phyloP scores from a whole-genome alignment of 345 rosid genomes.

The Psidium guajava region DNA sequence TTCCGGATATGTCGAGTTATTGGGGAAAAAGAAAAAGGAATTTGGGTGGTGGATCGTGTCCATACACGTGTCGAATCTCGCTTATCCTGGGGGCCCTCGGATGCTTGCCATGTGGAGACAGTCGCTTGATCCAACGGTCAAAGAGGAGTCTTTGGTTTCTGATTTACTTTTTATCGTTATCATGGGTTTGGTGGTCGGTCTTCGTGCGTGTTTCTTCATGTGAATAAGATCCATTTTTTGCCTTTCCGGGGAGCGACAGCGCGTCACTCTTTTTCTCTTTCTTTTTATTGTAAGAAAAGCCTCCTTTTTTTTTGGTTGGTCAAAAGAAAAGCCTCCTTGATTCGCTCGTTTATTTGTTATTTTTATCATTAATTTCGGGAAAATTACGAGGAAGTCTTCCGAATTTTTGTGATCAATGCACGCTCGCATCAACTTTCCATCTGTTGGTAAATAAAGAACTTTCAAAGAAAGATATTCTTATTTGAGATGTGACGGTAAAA shows the following conservation, averaged over 20 bases:
- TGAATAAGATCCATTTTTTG: background rate
- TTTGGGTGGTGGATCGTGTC: background rate
- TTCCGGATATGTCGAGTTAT: background rate
- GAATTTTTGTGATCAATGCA: background rate
- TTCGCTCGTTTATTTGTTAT: background rate
- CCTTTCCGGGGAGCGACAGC: background rate
- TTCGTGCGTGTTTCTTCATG: background rate
- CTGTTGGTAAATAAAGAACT: background rate
- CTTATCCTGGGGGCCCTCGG: background rate
- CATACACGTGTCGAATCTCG: background rate
- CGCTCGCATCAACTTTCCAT: background rate
- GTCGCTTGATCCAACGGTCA: background rate
- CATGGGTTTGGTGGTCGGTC: background rate
- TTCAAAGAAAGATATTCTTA: fast-evolving
- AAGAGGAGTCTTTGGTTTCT: background rate
- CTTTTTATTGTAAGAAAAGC: background rate
- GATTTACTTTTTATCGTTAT: background rate
- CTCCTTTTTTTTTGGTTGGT: too few relatives aligned
- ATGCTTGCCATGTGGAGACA: background rate
- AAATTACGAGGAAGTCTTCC: background rate
- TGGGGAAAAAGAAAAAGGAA: background rate
- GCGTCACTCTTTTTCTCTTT: background rate
- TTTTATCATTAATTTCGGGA: too few relatives aligned
- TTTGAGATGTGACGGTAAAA: fast-evolving
- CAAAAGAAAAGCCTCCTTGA: background rate